Base-by-base conservation (phyloP, 106 monocot species). In the Platanthera guangdongensis region DNA sequence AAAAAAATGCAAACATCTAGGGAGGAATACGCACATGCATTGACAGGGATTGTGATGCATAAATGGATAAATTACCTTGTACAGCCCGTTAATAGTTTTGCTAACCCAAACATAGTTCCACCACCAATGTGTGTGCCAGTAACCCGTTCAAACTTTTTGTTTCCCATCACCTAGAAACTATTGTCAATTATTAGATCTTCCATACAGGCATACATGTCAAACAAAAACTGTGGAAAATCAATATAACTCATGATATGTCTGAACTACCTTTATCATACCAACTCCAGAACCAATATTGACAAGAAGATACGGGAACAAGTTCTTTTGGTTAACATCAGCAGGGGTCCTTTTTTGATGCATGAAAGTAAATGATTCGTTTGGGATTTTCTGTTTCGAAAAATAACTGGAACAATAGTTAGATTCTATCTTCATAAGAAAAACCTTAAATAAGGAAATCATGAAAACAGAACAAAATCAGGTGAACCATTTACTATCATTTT, bases 241-340 rank as follows among this genome's bases (percentile, higher is more conserved):
- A 65, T 10, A 3, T 4, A 65, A 65, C 30, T 12, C 10, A 65
- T 12, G 30, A 39, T 65, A 30, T 59, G 28, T 16, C 8, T 62
- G 46, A 75, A 57, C 25, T 83, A 91, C 91, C 91, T 91, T 86
- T 78, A 91, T 80, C 82, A 91, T 88, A 49, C 91, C 69, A 70
- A 91, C 91, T 73, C 91, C 91, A 59, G 91, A 86, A 4, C 91
- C 91, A 71, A 91, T 86, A 75, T 91, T 91, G 74, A 91, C 91
- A 76, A 91, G 86, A 48, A 91, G 88, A 67, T 88, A 91, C 1
- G 91, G 91, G 60, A 84, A 91, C 57, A 91, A 77, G 62, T 80
- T 84, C 30, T 88, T 84, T 51, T 77, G 79, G 47, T 63, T 46
- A 62, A 91, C 76, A 70, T 82, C 48, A 30, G 88, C 68, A 11